A percentile compares a stretch with the other conserved stretches of the same genome.
phyloP scores from a whole-genome alignment of 148 eudicot genomes.

The Vaccinium myrtillus region DNA sequence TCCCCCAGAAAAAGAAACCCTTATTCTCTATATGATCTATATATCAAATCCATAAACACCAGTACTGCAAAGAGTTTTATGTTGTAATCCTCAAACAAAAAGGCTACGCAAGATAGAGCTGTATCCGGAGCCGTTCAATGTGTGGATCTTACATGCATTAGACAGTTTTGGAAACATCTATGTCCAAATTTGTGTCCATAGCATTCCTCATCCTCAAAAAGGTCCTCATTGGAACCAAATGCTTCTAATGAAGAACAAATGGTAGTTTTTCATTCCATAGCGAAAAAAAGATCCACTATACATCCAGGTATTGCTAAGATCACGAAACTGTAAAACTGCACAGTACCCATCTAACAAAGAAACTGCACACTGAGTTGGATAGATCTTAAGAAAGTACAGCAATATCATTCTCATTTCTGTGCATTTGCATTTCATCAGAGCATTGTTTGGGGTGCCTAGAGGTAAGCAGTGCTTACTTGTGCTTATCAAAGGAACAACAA shows the following conservation, averaged over 20 bases:
- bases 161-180: not conserved
- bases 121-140: not conserved
- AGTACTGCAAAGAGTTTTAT: not conserved
- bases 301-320: not conserved
- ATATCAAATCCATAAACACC: not conserved
- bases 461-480: not conserved
- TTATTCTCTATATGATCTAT: not conserved
- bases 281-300: not conserved
- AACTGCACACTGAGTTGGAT: slow-evolving; percentile 5
- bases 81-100: not conserved
- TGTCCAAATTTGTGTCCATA: not conserved
- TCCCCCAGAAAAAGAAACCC: not conserved
- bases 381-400: slow-evolving; percentile 4
- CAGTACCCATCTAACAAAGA: not conserved
- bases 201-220: not conserved
- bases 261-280: not conserved
- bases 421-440: slow-evolving; percentile 19
- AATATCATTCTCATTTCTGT: slow-evolving; percentile 18
- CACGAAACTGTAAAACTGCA: slow-evolving; percentile 8
- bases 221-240: not conserved
- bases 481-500: slow-evolving; percentile 9
- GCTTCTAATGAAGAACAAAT: not conserved
- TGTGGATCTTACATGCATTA: not conserved
- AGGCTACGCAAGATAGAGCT: not conserved
- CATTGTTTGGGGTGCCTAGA: not conserved